Conservation (phyloP, 1,284 basidiomycete species). For the Ceratobasidium sp. region DNA sequence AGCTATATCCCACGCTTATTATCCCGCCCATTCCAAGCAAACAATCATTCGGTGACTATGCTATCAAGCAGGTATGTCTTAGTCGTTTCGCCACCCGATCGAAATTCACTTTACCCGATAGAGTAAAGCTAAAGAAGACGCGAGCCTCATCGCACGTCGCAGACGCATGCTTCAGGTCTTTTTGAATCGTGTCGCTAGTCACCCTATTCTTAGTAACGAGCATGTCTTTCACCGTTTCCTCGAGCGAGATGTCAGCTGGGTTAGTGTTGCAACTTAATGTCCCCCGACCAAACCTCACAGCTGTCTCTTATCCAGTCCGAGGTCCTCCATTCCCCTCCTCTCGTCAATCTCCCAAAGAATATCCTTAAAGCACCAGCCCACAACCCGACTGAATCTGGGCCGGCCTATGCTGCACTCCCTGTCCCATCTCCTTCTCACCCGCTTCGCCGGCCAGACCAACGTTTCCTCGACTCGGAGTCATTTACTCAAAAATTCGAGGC, state of each 20-base stretch:
- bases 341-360: slow-evolving; percentile 92
- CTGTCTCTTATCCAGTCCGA: slow-evolving; percentile 66
- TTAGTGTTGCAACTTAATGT: slow-evolving; percentile 50
- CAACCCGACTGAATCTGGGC: slow-evolving; percentile 84
- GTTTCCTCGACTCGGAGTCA: slow-evolving; percentile 94
- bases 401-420: slow-evolving; percentile 85
- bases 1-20: slow-evolving; percentile 94
- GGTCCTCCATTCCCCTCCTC: slow-evolving; percentile 88
- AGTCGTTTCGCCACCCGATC: background rate
- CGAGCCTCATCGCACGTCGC: slow-evolving; percentile 87
- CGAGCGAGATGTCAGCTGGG: slow-evolving; percentile 96
- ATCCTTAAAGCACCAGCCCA: slow-evolving; percentile 94
- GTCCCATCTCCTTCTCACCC: slow-evolving; percentile 88
- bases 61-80: slow-evolving; percentile 80
- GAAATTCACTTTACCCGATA: background rate
- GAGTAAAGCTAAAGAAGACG: slow-evolving; percentile 92
- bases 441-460: slow-evolving; percentile 86
- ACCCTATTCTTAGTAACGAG: slow-evolving; percentile 93
- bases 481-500: slow-evolving; percentile 97
- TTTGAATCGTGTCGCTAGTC: slow-evolving; percentile 85
- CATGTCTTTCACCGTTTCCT: slow-evolving; percentile 95
- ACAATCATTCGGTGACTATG: slow-evolving; percentile 95
- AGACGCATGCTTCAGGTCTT: slow-evolving; percentile 97
- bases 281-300: background rate
- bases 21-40: slow-evolving; percentile 98